phyloP scores from a whole-genome alignment of 2,329 filamentous ascomycete genomes.

The Colletotrichum tofieldiae region DNA sequence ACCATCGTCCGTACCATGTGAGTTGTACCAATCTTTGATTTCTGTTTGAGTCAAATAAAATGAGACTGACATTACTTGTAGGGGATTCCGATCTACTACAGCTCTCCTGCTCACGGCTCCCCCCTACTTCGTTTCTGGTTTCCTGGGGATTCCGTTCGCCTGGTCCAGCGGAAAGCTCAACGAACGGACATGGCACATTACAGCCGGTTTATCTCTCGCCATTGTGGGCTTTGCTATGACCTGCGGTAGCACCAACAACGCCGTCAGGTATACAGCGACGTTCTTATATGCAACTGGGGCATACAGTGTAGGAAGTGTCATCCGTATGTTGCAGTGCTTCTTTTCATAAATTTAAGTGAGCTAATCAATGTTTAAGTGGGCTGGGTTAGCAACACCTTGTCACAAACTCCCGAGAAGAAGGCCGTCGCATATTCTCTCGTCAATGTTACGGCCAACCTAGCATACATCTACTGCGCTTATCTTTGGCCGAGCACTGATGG shows the following conservation, averaged over 20 bases:
- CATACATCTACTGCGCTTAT: slow-evolving; percentile 70
- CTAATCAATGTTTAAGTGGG: slow-evolving; percentile 57
- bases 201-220: slow-evolving; percentile 57
- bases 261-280: slow-evolving; percentile 41
- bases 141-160: slow-evolving; percentile 47
- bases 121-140: slow-evolving; percentile 41
- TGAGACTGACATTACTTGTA: neutral
- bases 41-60: neutral
- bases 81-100: slow-evolving; percentile 48
- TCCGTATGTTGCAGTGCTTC: slow-evolving; percentile 35
- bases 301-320: slow-evolving; percentile 27
- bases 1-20: slow-evolving; percentile 43
- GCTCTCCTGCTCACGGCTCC: slow-evolving; percentile 51
- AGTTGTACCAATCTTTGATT: neutral
- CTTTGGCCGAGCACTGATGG: slow-evolving; percentile 64
- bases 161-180: slow-evolving; percentile 62
- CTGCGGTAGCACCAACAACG: slow-evolving; percentile 23
- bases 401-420: slow-evolving; percentile 81
- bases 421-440: slow-evolving; percentile 72
- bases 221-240: slow-evolving; percentile 46
- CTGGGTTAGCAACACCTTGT: slow-evolving; percentile 84
- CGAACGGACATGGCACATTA: slow-evolving; percentile 65
- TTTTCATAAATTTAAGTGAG: neutral
- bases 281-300: slow-evolving; percentile 31
- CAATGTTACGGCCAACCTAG: slow-evolving; percentile 69